A percentile compares a stretch with the other conserved stretches of the same genome.
Evolutionary conservation across 805 yeast genomes (phyloP).

Genomic region (Starmerella vitae): DNA sequence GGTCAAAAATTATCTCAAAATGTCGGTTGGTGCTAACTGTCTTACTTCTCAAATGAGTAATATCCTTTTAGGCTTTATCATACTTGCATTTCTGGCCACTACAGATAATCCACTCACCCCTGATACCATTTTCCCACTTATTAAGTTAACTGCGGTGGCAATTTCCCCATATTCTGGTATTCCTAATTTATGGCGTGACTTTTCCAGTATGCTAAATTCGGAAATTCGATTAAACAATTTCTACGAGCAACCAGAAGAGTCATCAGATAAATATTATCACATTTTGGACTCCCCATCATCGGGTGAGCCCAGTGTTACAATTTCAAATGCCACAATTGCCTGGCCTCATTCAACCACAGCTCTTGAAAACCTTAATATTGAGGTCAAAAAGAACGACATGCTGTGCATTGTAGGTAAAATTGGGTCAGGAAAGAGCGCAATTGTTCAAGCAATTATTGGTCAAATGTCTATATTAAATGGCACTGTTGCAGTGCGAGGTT

Average conservation of each 20-base stretch:
- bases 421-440: conserved; percentile 80
- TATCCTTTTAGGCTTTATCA: conserved; percentile 21
- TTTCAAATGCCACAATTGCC: conserved; percentile 6
- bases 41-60: conserved; percentile 36
- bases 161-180: conserved; percentile 1
- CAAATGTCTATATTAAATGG: conserved; percentile 63
- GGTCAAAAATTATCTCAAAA: conserved; percentile 43
- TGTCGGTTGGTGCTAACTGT: conserved; percentile 65
- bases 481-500: conserved; percentile 49
- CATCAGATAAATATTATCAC: conserved; percentile 5
- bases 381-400: conserved; percentile 60
- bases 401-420: conserved; percentile 81
- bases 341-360: conserved; percentile 31
- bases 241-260: conserved; percentile 14
- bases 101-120: conserved; percentile 61
- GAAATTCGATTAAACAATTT: conserved; percentile 17
- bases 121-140: conserved; percentile 57
- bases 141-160: neutral
- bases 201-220: conserved; percentile 6
- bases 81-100: conserved; percentile 57
- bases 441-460: conserved; percentile 65
- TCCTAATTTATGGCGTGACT: neutral
- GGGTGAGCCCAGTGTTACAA: conserved; percentile 4
- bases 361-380: conserved; percentile 48
- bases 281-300: neutral